These are phyloP conservation scores for Lepidopterella palustris DNA, from an alignment of 495 filamentous ascomycete genomes.

Conservation along the genomic window DNA sequence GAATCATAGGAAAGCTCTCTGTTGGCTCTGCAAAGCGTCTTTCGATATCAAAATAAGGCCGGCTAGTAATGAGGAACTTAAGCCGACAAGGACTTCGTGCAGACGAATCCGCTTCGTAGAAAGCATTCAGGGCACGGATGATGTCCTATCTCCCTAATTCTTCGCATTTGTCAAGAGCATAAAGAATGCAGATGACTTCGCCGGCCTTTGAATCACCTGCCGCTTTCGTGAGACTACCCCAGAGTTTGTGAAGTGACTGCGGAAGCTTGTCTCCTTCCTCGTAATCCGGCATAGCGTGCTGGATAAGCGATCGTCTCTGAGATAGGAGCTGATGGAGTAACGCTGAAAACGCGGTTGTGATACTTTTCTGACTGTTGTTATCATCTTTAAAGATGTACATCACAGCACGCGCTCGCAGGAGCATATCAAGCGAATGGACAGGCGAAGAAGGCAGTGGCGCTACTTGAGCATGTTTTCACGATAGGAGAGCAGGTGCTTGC, in stretches of 20 bases:
- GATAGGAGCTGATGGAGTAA: neutral
- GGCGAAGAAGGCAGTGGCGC: constrained; percentile 19
- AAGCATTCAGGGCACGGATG: neutral
- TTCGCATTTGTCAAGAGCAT: constrained; percentile 15
- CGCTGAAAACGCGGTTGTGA: neutral
- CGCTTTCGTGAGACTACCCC: neutral
- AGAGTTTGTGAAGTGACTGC: neutral
- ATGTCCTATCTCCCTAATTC: neutral
- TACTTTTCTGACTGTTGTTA: neutral
- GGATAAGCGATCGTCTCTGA: neutral
- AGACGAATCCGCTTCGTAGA: neutral
- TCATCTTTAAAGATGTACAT: neutral
- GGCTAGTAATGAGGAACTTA: constrained; percentile 12
- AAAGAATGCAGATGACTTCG: constrained; percentile 5
- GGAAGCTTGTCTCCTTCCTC: neutral
- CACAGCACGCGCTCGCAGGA: constrained; percentile 19
- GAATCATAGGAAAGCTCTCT: constrained; percentile 1
- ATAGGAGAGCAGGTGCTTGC: constrained; percentile 7
- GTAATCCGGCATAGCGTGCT: neutral
- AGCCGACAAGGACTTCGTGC: neutral
- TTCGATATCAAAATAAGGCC: constrained; percentile 12
- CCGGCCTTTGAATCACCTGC: constrained; percentile 20
- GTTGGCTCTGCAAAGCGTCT: neutral
- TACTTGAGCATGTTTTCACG: constrained; percentile 19
- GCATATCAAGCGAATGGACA: constrained; percentile 22